Evolutionary conservation across 768 basidiomycete species (phyloP), one percentile per base, ranked within the genome.

Genomic region (Amanita muscaria): DNA sequence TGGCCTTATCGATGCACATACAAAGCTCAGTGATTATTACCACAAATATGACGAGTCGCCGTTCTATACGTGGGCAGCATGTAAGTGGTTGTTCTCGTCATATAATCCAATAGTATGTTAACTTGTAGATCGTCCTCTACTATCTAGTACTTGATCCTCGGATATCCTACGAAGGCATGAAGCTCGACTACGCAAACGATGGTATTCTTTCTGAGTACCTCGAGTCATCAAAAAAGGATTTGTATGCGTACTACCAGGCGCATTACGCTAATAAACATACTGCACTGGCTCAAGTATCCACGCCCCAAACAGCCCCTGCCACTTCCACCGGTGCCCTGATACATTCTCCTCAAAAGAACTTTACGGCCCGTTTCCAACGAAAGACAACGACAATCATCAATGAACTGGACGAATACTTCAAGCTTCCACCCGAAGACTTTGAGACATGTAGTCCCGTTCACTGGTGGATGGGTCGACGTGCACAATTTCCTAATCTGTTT

Each of bases 121-220:
- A 3, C 45, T 56, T 1, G n/a, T 47, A 12, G 11, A 6, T 1
- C n/a, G n/a, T n/a, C n/a, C n/a, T n/a, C n/a, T n/a, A n/a, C n/a
- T n/a, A n/a, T 30, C 11, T 36, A 65, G 64, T 65, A 5, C 53
- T 65, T 5, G 63, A 65, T 40, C 64, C 62, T 19, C 54, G 60
- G 3, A 61, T 65, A n/a, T 52, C 56, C 3, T 61, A 59, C 32
- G 39, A 50, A 2, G 53, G 47, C 2, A 22, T 63, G 1, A 32
- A 40, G 9, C 31, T 22, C 0, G 60, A 63, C 19, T 59, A 49
- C 21, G 30, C 43, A 1, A 45, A 53, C 30, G 63, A 65, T 32
- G 21, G 22, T 9, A 24, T 44, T 6, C 53, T 62, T 1, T 8
- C 10, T 1, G 24, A 34, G 12, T 38, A 44, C 23, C 55, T 62